Conservation (phyloP, 441 rosid species). For the Melastoma candidum region DNA sequence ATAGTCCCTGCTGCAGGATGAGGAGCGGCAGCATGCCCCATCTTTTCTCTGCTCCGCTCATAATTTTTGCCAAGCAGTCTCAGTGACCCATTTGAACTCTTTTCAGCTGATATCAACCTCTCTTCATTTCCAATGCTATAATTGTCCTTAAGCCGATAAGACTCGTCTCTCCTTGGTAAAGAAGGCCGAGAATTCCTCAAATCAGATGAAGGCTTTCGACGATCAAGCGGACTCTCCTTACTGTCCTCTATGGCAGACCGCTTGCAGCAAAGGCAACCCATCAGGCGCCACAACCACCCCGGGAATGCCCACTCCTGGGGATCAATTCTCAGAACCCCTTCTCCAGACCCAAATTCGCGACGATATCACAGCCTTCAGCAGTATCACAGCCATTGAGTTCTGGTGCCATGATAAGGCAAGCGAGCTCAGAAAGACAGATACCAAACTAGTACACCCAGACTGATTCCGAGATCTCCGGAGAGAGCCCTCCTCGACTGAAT, state of each 20-base stretch:
- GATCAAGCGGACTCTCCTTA: conserved; percentile 74
- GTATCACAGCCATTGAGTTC: too few species aligned
- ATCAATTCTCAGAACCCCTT: conserved; percentile 15
- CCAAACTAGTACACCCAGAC: too few species aligned
- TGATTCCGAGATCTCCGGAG: too few species aligned
- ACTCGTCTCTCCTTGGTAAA: conserved; percentile 74
- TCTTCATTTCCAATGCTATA: conserved; percentile 45
- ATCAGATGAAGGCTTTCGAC: conserved; percentile 52
- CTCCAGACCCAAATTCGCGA: too few species aligned
- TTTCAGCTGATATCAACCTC: conserved; percentile 47
- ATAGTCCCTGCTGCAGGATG: conserved; percentile 56
- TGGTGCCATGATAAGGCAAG: too few species aligned
- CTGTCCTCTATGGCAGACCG: conserved; percentile 83
- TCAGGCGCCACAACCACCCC: conserved; percentile 37
- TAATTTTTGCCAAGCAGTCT: conserved; percentile 44
- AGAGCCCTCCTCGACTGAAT: too few species aligned
- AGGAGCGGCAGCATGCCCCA: conserved; percentile 38
- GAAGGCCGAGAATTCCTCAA: conserved; percentile 48
- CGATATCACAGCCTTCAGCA: too few species aligned
- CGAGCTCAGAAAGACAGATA: too few species aligned
- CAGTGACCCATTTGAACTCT: conserved; percentile 51
- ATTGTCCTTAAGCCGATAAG: conserved; percentile 40
- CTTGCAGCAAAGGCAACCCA: conserved; percentile 86
- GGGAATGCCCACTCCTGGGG: conserved; percentile 18
- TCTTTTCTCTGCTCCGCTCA: conserved; percentile 65